Base-by-base conservation (phyloP, 2,329 filamentous ascomycete genomes). In the Aureobasidium sp. region DNA sequence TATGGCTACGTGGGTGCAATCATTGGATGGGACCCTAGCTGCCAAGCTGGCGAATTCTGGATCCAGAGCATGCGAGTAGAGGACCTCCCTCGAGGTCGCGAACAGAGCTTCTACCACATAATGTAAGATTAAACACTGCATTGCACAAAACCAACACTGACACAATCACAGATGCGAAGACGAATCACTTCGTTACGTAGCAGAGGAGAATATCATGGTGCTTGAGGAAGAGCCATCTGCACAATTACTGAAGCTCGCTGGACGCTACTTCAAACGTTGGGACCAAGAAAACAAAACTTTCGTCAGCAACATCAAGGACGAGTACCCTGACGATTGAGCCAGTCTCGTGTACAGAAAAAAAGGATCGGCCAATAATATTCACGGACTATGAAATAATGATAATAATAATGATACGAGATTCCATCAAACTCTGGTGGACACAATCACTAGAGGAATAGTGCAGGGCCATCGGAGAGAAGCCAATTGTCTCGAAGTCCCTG, bases 201-300 rank as follows among this genome's bases (percentile, higher is more conserved):
- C 90, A 0, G 86, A 95, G 70, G 87, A 92, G 68, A 96, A 92
- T 67, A 88, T 97, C 61, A 77, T 85, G 62, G 75, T 86, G n/a
- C 76, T 90, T 68, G 50, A 67, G 9, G 62, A 67, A 66, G 66
- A 78, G 37, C 75, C 87, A 2, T 79, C 82, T 0, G 75, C 81
- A n/a, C 74, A 82, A 27, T 78, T 95, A 64, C 81, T 90, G 69
- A 79, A 79, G 49, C 75, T 89, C 66, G 90, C 91, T 3, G 94
- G 94, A 0, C 88, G 87, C 68, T 90, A 90, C 73, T 97, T 99
- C 74, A 95, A 90, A 74, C 81, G 91, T 45, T 97, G 91, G 80
- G 90, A 97, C 73, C 70, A 73, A 5, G 77, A 76, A 36, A 79
- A 75, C 0, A 84, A 84, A 66, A 79, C 76, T 4, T 99, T 97